A percentile compares a stretch with the other conserved stretches of the same genome.
These are phyloP conservation scores for Lyophyllum decastes DNA, from an alignment of 768 basidiomycete species.

Conservation along the genomic window DNA sequence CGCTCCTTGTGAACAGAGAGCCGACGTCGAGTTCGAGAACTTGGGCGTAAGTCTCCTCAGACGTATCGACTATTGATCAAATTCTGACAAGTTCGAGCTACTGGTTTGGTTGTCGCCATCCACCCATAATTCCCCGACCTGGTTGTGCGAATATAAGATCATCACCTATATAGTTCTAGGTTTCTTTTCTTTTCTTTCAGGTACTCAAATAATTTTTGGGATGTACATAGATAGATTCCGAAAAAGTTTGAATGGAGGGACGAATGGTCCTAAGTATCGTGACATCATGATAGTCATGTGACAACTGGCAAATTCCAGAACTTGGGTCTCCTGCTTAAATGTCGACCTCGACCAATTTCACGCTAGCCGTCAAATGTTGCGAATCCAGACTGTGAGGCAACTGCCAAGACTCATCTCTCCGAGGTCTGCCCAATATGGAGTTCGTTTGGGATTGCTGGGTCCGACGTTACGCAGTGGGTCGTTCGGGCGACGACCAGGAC, in stretches of 20 bases:
- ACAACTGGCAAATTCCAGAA: slow-evolving; percentile 1
- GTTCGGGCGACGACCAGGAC: slow-evolving; percentile 3
- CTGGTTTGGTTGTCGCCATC: no score
- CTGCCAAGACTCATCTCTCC: background rate
- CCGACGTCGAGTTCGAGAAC: background rate
- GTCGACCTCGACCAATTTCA: background rate
- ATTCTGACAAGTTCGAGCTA: no score
- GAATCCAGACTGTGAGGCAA: background rate
- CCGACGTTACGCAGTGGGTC: slow-evolving; percentile 8
- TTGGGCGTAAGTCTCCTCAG: slow-evolving; percentile 6
- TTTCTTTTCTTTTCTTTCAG: no score
- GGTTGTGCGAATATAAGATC: no score
- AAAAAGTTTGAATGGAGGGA: no score
- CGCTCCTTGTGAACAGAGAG: background rate
- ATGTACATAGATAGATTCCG: no score
- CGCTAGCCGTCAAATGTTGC: background rate
- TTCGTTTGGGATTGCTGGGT: slow-evolving; percentile 8
- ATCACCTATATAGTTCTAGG: no score
- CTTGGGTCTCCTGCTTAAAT: background rate
- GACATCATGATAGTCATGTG: background rate
- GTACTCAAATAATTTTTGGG: no score
- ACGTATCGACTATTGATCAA: no score
- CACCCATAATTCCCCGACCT: no score
- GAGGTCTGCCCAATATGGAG: slow-evolving; percentile 1
- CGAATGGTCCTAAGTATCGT: background rate